phyloP scores from a whole-genome alignment of 1,284 basidiomycete genomes.

The Golubevia sp. region DNA sequence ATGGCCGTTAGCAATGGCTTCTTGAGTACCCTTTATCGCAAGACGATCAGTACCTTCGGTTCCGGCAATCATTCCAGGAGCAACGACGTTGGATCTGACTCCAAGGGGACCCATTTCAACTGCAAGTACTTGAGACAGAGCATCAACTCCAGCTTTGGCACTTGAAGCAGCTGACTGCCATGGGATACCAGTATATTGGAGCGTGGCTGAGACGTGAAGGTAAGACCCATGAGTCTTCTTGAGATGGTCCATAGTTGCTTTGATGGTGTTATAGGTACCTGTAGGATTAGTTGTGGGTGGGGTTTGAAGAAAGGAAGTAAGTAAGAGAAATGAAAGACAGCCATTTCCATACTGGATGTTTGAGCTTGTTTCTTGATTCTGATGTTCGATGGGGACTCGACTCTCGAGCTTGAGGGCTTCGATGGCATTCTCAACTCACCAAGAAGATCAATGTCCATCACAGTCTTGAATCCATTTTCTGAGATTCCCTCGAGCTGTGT shows the following conservation, averaged over 20 bases:
- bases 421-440: no score
- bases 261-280: conserved; percentile 51
- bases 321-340: no score
- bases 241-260: conserved; percentile 26
- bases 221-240: conserved; percentile 47
- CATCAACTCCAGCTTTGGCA: conserved; percentile 57
- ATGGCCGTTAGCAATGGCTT: conserved; percentile 21
- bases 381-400: no score
- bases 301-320: no score
- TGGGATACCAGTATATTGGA: conserved; percentile 56
- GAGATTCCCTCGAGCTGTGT: conserved; percentile 45
- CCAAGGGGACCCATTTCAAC: conserved; percentile 37
- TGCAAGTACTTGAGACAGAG: conserved; percentile 38
- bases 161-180: conserved; percentile 48
- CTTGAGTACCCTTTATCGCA: conserved; percentile 42
- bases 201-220: conserved; percentile 50
- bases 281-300: no score
- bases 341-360: no score
- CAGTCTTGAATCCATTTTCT: conserved; percentile 55
- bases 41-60: conserved; percentile 57
- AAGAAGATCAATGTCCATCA: conserved; percentile 56
- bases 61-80: conserved; percentile 48
- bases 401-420: no score
- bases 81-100: conserved; percentile 53
- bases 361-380: no score